phyloP scores from a whole-genome alignment of 441 rosid species.

The Viola pubescens region DNA sequence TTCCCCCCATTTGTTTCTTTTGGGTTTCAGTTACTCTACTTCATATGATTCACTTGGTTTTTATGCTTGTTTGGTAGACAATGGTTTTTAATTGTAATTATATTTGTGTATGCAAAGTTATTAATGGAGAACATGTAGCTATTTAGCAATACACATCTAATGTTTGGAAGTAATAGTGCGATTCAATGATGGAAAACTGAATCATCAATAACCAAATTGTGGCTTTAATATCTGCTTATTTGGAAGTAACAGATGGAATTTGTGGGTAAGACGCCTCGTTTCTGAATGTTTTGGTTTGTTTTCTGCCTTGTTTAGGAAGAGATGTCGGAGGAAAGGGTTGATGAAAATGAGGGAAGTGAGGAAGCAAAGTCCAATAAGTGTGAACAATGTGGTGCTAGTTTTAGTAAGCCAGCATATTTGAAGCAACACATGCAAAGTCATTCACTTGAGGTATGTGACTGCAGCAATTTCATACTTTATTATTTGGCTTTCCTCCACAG shows the following conservation, averaged over 20 bases:
- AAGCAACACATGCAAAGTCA: conserved; percentile 79
- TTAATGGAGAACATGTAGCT: no score
- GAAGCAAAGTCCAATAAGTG: conserved; percentile 33
- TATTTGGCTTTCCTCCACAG: no score
- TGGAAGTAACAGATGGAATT: no score
- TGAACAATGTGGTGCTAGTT: conserved; percentile 55
- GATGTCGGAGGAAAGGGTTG: conserved; percentile 24
- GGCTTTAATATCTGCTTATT: no score
- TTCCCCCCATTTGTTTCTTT: neutral
- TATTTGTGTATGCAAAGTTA: no score
- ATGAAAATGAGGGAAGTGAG: conserved; percentile 20
- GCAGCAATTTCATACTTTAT: neutral
- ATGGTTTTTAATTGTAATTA: neutral
- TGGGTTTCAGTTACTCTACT: neutral
- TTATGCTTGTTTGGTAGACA: neutral
- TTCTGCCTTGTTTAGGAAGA: conserved; percentile 35
- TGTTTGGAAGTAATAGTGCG: no score
- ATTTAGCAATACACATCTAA: no score
- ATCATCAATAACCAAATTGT: no score
- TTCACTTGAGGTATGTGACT: conserved; percentile 47
- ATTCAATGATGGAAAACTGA: no score
- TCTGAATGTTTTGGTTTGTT: neutral
- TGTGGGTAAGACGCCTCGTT: no score
- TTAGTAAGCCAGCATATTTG: conserved; percentile 72
- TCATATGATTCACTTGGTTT: neutral